phyloP scores from a whole-genome alignment of 2,329 filamentous ascomycete genomes.

The Hymenoscyphus occultus region DNA sequence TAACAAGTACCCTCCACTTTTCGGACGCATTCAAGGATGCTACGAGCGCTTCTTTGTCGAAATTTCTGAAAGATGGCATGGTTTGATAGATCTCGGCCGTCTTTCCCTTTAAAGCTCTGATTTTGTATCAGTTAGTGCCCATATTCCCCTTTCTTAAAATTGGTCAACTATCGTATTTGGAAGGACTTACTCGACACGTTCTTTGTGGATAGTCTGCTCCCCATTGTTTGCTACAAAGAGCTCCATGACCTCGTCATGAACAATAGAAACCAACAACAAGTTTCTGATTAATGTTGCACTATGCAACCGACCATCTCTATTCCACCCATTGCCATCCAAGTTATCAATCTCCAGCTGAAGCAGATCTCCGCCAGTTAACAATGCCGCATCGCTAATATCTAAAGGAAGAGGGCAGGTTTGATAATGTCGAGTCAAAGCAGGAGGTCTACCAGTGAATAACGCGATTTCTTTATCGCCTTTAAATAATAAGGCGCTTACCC shows the following conservation, averaged over 20 bases:
- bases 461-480: conserved; percentile 39
- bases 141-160: no score
- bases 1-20: conserved; percentile 18
- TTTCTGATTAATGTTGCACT: conserved; percentile 33
- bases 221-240: conserved; percentile 18
- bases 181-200: conserved; percentile 20
- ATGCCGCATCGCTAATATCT: conserved; percentile 39
- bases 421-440: conserved; percentile 39
- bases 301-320: conserved; percentile 34
- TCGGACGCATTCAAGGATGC: conserved; percentile 2
- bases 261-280: conserved; percentile 11
- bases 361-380: conserved; percentile 36
- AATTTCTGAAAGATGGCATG: conserved; percentile 11
- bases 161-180: no score
- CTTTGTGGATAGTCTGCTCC: conserved; percentile 12
- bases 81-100: conserved; percentile 11
- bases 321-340: conserved; percentile 42
- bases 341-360: conserved; percentile 30
- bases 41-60: conserved; percentile 17
- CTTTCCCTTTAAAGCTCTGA: conserved; percentile 17
- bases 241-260: conserved; percentile 25
- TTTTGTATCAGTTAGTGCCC: neutral
- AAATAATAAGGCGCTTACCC: conserved; percentile 17
- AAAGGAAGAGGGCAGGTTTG: conserved; percentile 41
- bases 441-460: conserved; percentile 44